Conservation (phyloP, 441 rosid species). For the Pelargonium australe region DNA sequence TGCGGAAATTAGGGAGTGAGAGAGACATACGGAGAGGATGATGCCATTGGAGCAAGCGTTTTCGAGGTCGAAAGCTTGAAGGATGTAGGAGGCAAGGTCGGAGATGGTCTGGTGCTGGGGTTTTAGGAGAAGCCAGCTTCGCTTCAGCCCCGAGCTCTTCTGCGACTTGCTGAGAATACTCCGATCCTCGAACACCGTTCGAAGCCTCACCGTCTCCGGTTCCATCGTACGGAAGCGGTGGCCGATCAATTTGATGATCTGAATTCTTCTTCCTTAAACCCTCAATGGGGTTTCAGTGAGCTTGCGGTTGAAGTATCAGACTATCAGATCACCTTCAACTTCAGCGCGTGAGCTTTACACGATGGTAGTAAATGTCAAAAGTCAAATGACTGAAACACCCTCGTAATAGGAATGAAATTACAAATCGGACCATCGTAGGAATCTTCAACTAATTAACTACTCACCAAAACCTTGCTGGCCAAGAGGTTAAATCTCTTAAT, state of each 20-base stretch:
- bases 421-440: background rate
- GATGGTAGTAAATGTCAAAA: background rate
- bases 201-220: slow-evolving; percentile 44
- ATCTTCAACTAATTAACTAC: no score
- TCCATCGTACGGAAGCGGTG: slow-evolving; percentile 24
- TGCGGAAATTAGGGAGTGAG: slow-evolving; percentile 17
- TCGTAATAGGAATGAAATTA: background rate
- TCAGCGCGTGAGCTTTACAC: background rate
- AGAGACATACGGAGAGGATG: slow-evolving; percentile 49
- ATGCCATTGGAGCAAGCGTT: slow-evolving; percentile 63
- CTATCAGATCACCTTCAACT: background rate
- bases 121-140: slow-evolving; percentile 77
- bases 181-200: slow-evolving; percentile 49
- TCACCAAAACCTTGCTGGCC: no score
- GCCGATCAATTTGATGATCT: background rate
- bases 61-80: slow-evolving; percentile 47
- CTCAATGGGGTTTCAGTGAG: background rate
- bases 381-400: background rate
- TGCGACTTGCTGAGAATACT: slow-evolving; percentile 41
- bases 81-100: slow-evolving; percentile 56
- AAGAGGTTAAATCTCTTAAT: no score
- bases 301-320: background rate
- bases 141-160: slow-evolving; percentile 48
- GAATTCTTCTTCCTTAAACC: background rate
- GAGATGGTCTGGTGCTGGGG: slow-evolving; percentile 61